Conservation (phyloP, 2,329 filamentous ascomycete genomes). For the Talaromyces sp. region DNA sequence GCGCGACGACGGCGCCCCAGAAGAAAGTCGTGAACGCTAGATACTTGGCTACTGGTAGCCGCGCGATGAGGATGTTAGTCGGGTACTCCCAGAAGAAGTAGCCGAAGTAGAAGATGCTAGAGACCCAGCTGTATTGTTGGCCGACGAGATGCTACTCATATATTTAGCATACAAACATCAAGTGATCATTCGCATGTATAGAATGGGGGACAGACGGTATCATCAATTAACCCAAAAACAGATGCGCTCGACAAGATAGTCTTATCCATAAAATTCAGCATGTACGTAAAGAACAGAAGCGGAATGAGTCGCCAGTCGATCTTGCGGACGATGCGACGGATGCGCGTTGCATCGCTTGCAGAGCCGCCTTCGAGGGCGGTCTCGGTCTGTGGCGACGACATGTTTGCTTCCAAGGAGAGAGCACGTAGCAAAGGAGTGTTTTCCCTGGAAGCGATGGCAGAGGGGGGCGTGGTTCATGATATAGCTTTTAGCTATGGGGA, state of each 20-base stretch:
- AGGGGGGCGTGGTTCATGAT: background rate
- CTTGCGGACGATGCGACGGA: constrained; percentile 47
- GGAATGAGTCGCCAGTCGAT: constrained; percentile 57
- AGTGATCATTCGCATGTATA: background rate
- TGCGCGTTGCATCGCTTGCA: background rate
- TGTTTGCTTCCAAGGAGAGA: background rate
- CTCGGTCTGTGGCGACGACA: background rate
- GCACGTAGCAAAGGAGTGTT: background rate
- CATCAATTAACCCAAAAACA: constrained; percentile 31
- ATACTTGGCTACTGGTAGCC: constrained; percentile 64
- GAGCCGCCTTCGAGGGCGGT: background rate
- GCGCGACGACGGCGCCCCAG: constrained; percentile 60
- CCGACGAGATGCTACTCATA: constrained; percentile 11
- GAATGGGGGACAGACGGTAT: constrained; percentile 22
- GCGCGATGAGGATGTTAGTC: constrained; percentile 62
- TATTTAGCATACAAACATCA: background rate
- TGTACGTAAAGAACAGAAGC: constrained; percentile 57
- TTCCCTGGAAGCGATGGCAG: background rate
- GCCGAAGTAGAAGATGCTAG: constrained; percentile 25
- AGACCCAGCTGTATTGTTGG: constrained; percentile 18
- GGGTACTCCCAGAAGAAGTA: constrained; percentile 64
- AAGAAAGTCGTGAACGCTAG: constrained; percentile 61
- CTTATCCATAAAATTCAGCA: constrained; percentile 62
- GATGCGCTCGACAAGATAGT: constrained; percentile 46
- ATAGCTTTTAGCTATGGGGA: background rate